phyloP scores from a whole-genome alignment of 2,329 filamentous ascomycete genomes.

The Nemania abortiva region DNA sequence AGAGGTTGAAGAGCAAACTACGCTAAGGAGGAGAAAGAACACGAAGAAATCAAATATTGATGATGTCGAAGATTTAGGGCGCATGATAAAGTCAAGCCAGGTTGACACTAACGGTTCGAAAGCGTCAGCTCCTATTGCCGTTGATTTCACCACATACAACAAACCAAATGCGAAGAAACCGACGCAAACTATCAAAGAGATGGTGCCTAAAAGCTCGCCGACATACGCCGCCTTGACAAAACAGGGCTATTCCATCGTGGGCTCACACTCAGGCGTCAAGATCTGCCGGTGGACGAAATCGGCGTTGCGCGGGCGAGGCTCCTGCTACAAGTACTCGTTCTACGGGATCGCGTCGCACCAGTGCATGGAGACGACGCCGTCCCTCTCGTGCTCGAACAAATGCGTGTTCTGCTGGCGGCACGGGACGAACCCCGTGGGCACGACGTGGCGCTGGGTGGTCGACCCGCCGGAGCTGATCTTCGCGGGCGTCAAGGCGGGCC shows the following conservation, averaged over 20 bases:
- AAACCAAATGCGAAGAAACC: slow-evolving; percentile 63
- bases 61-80: slow-evolving; percentile 87
- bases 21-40: slow-evolving; percentile 55
- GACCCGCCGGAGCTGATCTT: slow-evolving; percentile 93
- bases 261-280: slow-evolving; percentile 95
- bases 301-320: slow-evolving; percentile 89
- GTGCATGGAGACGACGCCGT: slow-evolving; percentile 98
- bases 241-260: slow-evolving; percentile 95
- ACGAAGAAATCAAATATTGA: slow-evolving; percentile 66
- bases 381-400: slow-evolving; percentile 96
- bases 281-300: slow-evolving; percentile 99
- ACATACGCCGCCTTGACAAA: slow-evolving; percentile 92
- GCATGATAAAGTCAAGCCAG: slow-evolving; percentile 67
- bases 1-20: slow-evolving; percentile 62
- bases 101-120: slow-evolving; percentile 49
- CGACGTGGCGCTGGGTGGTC: slow-evolving; percentile 96
- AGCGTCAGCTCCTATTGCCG: slow-evolving; percentile 68
- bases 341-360: slow-evolving; percentile 97
- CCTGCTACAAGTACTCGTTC: slow-evolving; percentile 97
- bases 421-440: slow-evolving; percentile 95
- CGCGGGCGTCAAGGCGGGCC: slow-evolving; percentile 86
- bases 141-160: slow-evolving; percentile 87
- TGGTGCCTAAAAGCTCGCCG: slow-evolving; percentile 92
- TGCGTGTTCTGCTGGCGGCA: slow-evolving; percentile 99
- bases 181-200: slow-evolving; percentile 76